Conservation (phyloP, 352 stramenopile genomes). For the Phytopythium chamaehyphon region DNA sequence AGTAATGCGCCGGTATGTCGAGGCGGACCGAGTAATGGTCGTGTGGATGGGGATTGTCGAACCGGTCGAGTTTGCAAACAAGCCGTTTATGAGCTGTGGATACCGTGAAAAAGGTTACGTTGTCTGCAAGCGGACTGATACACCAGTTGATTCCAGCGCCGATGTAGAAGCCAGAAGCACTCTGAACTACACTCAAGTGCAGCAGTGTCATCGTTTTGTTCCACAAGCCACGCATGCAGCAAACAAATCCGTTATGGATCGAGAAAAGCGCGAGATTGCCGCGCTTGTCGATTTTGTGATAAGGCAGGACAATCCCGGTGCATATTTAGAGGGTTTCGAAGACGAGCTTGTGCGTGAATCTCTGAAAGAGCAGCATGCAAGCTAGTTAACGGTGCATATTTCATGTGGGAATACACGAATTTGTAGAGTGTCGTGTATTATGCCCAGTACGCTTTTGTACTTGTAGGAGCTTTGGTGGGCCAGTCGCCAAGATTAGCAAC, state of each 20-base stretch:
- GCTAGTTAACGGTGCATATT: too few relatives aligned
- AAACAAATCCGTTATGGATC: slow-evolving; percentile 15
- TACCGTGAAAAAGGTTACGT: slow-evolving; percentile 61
- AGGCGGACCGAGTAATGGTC: slow-evolving; percentile 45
- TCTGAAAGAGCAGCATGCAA: too few relatives aligned
- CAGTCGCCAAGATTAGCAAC: too few relatives aligned
- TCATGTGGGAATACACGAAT: too few relatives aligned
- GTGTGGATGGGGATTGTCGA: slow-evolving; percentile 46
- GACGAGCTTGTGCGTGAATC: slow-evolving; percentile 22
- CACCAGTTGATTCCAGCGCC: too few relatives aligned
- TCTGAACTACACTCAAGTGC: background rate
- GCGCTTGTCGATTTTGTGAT: slow-evolving; percentile 30
- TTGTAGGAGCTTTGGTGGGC: too few relatives aligned
- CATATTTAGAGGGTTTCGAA: slow-evolving; percentile 26
- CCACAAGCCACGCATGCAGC: slow-evolving; percentile 6
- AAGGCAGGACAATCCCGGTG: slow-evolving; percentile 23
- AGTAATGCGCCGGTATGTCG: slow-evolving; percentile 45
- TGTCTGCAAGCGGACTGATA: slow-evolving; percentile 15
- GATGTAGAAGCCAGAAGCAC: background rate
- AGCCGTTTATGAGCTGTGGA: slow-evolving; percentile 23
- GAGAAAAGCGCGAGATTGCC: slow-evolving; percentile 19
- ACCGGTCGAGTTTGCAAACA: slow-evolving; percentile 48
- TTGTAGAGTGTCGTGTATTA: too few relatives aligned
- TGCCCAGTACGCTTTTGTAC: too few relatives aligned
- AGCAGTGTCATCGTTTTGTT: background rate